These are phyloP conservation scores for Didymellaceae sp. DNA, from an alignment of 2,329 filamentous ascomycete genomes.

Conservation along the genomic window DNA sequence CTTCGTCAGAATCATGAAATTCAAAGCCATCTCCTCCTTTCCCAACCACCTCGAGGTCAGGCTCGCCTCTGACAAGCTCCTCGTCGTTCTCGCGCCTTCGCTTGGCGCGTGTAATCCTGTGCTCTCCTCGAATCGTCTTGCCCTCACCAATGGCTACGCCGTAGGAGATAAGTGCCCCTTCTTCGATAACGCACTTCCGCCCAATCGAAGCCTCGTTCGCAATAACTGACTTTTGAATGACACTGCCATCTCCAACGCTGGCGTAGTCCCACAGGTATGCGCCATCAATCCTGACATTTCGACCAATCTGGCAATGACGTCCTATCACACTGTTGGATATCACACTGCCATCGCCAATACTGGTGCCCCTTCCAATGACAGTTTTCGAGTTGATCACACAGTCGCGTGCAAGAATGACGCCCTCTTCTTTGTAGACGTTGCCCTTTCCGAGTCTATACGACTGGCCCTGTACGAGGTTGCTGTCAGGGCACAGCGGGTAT, in stretches of 20 bases:
- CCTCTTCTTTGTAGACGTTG: conserved; percentile 78
- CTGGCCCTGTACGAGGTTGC: conserved; percentile 79
- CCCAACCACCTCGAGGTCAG: conserved; percentile 63
- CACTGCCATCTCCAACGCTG: conserved; percentile 75
- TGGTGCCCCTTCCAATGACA: conserved; percentile 78
- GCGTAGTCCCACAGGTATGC: conserved; percentile 90
- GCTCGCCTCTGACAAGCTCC: conserved; percentile 43
- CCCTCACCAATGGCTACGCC: conserved; percentile 74
- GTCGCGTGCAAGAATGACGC: conserved; percentile 75
- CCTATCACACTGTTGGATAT: conserved; percentile 83
- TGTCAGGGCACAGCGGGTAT: conserved; percentile 87
- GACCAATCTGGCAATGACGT: conserved; percentile 83
- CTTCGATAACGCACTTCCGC: conserved; percentile 69
- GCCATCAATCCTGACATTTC: conserved; percentile 77
- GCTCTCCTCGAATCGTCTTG: conserved; percentile 53
- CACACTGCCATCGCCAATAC: conserved; percentile 72
- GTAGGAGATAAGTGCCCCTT: conserved; percentile 80
- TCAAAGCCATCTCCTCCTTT: conserved; percentile 66
- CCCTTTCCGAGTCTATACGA: conserved; percentile 74
- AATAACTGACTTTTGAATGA: conserved; percentile 75
- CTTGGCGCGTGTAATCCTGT: conserved; percentile 56
- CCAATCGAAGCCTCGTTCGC: conserved; percentile 76
- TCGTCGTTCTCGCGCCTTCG: conserved; percentile 54
- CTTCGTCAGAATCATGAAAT: conserved; percentile 64
- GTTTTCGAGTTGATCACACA: conserved; percentile 72